These are phyloP conservation scores for Wilcoxina mikolae DNA, from an alignment of 495 filamentous ascomycete species.

Conservation along the genomic window DNA sequence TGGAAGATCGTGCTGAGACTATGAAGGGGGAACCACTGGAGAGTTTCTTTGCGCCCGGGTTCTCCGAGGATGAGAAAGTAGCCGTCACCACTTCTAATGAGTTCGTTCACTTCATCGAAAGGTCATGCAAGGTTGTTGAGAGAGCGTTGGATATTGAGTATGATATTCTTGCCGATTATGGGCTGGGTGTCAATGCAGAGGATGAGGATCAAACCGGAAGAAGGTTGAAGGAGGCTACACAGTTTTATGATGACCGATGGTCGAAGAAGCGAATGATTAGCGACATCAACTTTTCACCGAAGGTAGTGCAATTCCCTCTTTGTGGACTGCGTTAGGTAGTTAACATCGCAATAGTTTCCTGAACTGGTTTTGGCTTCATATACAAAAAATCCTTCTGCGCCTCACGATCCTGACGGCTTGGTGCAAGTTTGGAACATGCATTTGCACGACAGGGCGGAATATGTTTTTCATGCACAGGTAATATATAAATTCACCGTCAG, in stretches of 20 bases:
- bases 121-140: conserved; percentile 93
- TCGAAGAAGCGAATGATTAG: conserved; percentile 95
- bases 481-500: conserved; percentile 5
- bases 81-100: conserved; percentile 86
- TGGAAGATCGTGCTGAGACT: conserved; percentile 42
- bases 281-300: conserved; percentile 81
- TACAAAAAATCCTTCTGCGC: conserved; percentile 88
- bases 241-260: conserved; percentile 92
- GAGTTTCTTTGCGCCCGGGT: conserved; percentile 58
- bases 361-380: conserved; percentile 88
- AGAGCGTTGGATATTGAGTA: conserved; percentile 78
- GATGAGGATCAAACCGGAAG: conserved; percentile 60
- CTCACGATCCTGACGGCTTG: conserved; percentile 86
- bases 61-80: conserved; percentile 73
- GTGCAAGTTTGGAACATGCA: conserved; percentile 96
- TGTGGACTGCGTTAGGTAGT: conserved; percentile 14
- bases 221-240: conserved; percentile 69
- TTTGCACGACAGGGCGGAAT: conserved; percentile 83
- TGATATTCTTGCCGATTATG: conserved; percentile 90
- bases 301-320: conserved; percentile 37
- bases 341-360: conserved; percentile 43
- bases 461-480: conserved; percentile 76
- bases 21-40: conserved; percentile 35
- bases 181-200: conserved; percentile 63
- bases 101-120: conserved; percentile 88